These are phyloP conservation scores for Jaapia argillacea DNA, from an alignment of 768 basidiomycete genomes.

Conservation along the genomic window DNA sequence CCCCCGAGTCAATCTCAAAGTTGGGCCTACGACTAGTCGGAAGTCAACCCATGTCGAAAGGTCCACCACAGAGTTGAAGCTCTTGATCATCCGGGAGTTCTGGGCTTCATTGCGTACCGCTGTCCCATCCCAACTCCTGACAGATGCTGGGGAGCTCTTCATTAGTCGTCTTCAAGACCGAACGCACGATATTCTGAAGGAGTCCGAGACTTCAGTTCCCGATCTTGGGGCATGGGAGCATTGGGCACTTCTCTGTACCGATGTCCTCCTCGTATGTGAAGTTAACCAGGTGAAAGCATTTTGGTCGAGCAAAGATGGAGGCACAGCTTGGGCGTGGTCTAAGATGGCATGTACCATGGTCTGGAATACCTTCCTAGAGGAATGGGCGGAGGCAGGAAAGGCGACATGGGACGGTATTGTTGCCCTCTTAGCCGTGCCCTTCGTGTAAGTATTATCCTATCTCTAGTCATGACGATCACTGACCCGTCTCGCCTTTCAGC, in stretches of 20 bases:
- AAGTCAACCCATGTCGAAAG: slow-evolving; percentile 19
- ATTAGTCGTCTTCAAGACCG: slow-evolving; percentile 31
- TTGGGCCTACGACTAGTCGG: slow-evolving; percentile 7
- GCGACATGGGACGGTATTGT: slow-evolving; percentile 48
- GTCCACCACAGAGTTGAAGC: slow-evolving; percentile 33
- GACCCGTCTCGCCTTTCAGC: slow-evolving; percentile 13
- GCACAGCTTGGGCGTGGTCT: slow-evolving; percentile 20
- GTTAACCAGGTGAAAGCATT: slow-evolving; percentile 38
- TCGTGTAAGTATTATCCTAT: slow-evolving; percentile 34
- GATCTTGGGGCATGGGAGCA: slow-evolving; percentile 36
- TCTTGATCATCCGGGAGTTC: slow-evolving; percentile 47
- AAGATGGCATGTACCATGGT: slow-evolving; percentile 36
- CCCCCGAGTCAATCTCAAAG: not conserved
- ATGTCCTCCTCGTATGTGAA: slow-evolving; percentile 39
- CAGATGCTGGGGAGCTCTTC: slow-evolving; percentile 33
- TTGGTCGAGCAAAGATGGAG: slow-evolving; percentile 27
- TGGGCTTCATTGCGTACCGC: slow-evolving; percentile 38
- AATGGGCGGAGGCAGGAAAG: slow-evolving; percentile 39
- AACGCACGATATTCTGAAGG: slow-evolving; percentile 12
- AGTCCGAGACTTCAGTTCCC: slow-evolving; percentile 33
- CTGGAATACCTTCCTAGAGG: slow-evolving; percentile 48
- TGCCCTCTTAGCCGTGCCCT: slow-evolving; percentile 50
- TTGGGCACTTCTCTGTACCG: slow-evolving; percentile 56
- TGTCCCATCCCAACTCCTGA: slow-evolving; percentile 33
- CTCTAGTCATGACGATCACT: not conserved